A percentile compares a stretch with the other conserved stretches of the same genome.
phyloP scores from a whole-genome alignment of 1,139 yeast species.

The Schwanniomyces etchellsii region DNA sequence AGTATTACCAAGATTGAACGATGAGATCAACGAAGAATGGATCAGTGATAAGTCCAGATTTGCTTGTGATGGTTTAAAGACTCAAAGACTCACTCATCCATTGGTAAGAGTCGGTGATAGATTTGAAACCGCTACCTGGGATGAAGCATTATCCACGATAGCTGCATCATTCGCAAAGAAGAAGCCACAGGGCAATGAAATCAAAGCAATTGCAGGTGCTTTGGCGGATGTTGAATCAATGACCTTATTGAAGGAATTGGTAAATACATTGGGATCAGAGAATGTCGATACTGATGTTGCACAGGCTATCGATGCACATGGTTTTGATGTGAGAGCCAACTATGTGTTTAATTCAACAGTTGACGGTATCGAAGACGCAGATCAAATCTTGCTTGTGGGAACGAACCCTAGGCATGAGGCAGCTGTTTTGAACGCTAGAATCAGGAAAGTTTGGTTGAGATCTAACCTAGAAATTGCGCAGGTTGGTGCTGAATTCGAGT shows the following conservation, averaged over 20 bases:
- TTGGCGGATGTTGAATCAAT: constrained; percentile 78
- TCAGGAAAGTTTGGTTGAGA: constrained; percentile 78
- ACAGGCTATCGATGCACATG: constrained; percentile 59
- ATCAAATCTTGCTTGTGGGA: constrained; percentile 72
- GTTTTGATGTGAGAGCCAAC: constrained; percentile 73
- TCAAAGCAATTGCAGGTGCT: constrained; percentile 81
- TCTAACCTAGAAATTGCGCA: constrained; percentile 61
- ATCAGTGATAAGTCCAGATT: constrained; percentile 83
- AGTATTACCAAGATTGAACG: constrained; percentile 80
- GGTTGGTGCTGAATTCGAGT: constrained; percentile 72
- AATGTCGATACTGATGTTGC: constrained; percentile 70
- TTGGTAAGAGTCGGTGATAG: constrained; percentile 66
- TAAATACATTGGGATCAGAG: constrained; percentile 75
- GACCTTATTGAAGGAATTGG: constrained; percentile 76
- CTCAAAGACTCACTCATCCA: constrained; percentile 83
- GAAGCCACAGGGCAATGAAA: constrained; percentile 62
- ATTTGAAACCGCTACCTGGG: constrained; percentile 82
- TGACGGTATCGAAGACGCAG: constrained; percentile 78
- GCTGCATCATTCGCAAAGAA: constrained; percentile 57
- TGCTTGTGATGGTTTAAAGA: constrained; percentile 81
- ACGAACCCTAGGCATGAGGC: constrained; percentile 91
- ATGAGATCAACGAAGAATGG: constrained; percentile 90
- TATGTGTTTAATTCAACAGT: constrained; percentile 77
- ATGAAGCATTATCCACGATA: constrained; percentile 71
- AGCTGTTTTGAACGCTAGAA: constrained; percentile 80